phyloP scores from a whole-genome alignment of 2,329 filamentous ascomycete genomes.

The Gyromitra esculenta region DNA sequence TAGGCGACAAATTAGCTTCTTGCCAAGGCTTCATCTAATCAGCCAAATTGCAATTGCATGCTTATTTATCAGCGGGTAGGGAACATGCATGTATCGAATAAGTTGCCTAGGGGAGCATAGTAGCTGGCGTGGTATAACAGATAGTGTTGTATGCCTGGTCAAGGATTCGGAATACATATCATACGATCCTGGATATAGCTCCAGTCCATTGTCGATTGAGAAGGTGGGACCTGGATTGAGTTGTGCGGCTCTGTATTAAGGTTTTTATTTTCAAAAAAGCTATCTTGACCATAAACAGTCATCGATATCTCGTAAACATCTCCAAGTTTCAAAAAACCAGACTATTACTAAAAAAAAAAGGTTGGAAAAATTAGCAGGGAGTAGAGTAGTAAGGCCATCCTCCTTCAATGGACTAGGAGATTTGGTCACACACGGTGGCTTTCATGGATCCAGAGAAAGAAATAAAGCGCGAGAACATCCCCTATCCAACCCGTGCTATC shows the following conservation, averaged over 20 bases:
- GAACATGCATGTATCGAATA: conserved; percentile 39
- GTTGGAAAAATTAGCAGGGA: background rate
- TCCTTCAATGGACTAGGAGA: background rate
- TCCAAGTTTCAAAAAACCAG: background rate
- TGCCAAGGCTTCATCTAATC: conserved; percentile 26
- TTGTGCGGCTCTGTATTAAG: conserved; percentile 36
- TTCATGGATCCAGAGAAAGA: background rate
- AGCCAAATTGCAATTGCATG: conserved; percentile 10
- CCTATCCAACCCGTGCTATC: background rate
- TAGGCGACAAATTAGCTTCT: conserved; percentile 5
- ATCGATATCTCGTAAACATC: background rate
- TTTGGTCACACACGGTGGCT: conserved; percentile 5
- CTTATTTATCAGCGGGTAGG: conserved; percentile 20
- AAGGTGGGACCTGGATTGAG: background rate
- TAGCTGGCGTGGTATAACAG: background rate
- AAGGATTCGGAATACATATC: background rate
- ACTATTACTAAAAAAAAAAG: background rate
- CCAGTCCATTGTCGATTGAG: background rate
- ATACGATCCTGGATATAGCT: conserved; percentile 6
- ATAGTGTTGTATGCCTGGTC: background rate
- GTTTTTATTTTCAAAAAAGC: conserved; percentile 15
- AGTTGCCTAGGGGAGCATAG: background rate
- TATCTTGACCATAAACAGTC: background rate
- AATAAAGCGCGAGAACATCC: conserved; percentile 8
- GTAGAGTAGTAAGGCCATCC: background rate